Percentiles rank a stretch among this genome's conserved stretches.
Evolutionary conservation across 306 rosid species (phyloP).

Genomic region (Trifolium dubium): DNA sequence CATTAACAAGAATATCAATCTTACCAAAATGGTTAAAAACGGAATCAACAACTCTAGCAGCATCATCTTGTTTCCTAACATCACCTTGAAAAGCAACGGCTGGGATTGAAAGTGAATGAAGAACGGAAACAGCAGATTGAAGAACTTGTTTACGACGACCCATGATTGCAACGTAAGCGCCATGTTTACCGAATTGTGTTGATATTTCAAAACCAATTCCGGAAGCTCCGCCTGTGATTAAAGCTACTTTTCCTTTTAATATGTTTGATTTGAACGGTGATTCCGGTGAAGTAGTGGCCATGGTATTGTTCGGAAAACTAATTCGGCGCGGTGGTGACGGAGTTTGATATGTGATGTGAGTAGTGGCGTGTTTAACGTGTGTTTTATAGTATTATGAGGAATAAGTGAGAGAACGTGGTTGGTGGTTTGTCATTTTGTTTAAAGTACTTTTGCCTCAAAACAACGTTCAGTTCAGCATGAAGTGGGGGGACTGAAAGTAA

Average conservation of each 20-base stretch:
- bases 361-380: too few species aligned
- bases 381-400: too few species aligned
- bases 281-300: slow-evolving; percentile 3
- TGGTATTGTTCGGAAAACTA: not conserved
- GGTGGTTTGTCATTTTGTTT: too few species aligned
- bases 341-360: too few species aligned
- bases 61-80: slow-evolving; percentile 91
- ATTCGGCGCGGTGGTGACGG: not conserved
- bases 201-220: slow-evolving; percentile 91
- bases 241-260: slow-evolving; percentile 78
- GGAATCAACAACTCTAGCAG: slow-evolving; percentile 67
- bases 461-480: too few species aligned
- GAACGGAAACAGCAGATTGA: slow-evolving; percentile 73
- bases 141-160: slow-evolving; percentile 80
- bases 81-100: slow-evolving; percentile 86
- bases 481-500: too few species aligned
- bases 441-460: too few species aligned
- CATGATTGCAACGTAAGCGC: slow-evolving; percentile 90
- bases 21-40: slow-evolving; percentile 75
- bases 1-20: slow-evolving; percentile 83
- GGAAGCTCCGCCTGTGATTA: slow-evolving; percentile 90
- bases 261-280: slow-evolving; percentile 69
- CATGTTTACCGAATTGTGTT: slow-evolving; percentile 79
- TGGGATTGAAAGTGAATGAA: slow-evolving; percentile 66
- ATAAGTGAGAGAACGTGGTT: too few species aligned